Base-by-base conservation (phyloP, 352 stramenopile species). In the Globisporangium parvum region DNA sequence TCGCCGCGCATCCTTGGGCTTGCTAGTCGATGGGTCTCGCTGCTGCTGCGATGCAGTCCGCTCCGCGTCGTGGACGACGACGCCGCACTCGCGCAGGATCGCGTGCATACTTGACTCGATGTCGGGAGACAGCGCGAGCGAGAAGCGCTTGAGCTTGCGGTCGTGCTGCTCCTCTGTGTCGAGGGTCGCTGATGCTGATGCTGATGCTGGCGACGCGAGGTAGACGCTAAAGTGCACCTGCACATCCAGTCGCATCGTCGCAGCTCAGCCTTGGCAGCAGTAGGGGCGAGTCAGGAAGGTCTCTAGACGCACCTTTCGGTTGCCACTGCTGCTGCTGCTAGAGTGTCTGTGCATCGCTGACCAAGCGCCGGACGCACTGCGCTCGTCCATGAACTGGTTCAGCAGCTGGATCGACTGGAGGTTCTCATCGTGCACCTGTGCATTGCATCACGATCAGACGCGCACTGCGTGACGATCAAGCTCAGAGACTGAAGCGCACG, bases 311-410 rank as follows among this genome's bases (percentile, higher is more conserved):
- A 60, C 55, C 47, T 55, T 47, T 28, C 46, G 46, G 14, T 53
- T 47, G 17, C 20, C 37, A 3, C 24, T 37, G 9, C 39, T 37
- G 9, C 39, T 35, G 6, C 20, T 44, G 48, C 45, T 15, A 6
- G 20, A 18, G 17, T 31, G 9, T 12, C 28, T 15, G 18, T 47
- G 55, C 23, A 47, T 47, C 6, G 21, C 5, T 11, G 35, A 50
- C 55, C 46, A 60, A 35, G 31, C 31, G 9, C 31, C 9, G 31
- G 51, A 56, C 15, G 49, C 33, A 26, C 33, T 55, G 37, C 70
- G 70, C 20, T 80, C 74, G 57, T 88, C 77, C 52, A 86, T 85
- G 51, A 79, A 88, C 59, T 86, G 75, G 62, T 88, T 88, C 45
- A 88, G 66, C 44, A 86, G 66, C 65, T 88, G 74, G 18, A 88